Evolutionary conservation across 345 rosid species (phyloP), one percentile per base, ranked within the genome.

Genomic region (Microcos paniculata): DNA sequence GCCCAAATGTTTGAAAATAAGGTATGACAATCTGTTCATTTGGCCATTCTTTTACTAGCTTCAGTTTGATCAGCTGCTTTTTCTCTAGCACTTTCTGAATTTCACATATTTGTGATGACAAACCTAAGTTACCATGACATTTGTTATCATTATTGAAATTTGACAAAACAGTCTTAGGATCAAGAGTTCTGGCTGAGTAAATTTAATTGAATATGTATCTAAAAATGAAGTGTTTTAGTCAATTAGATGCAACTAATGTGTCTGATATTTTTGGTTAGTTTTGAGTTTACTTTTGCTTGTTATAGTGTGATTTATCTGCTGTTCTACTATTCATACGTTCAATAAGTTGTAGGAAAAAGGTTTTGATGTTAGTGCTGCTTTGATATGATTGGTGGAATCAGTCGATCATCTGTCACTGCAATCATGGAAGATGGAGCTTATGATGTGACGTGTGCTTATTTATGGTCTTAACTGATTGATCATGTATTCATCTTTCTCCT

Each of bases 1-100:
- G 4, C 33, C 1, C 49, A 4, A 3, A 74, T 93, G 82, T 95
- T 93, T 78, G 52, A 84, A 80, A 76, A 89, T 64, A 69, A 84
- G 98, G 99, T 95, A 90, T 61, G 38, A 6, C 30, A 59, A n/a
- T 14, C 28, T 74, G 28, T 62, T 62, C 16, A 1, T 15, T 13
- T 38, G 33, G 53, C 30, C 23, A 15, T 74, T 58, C 49, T 62
- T 6, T 23, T 68, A 1, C 18, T 11, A n/a, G 43, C 28, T 30
- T 21, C 6, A 23, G 45, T 63, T 52, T 23, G 31, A 18, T 35
- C 16, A 35, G 14, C 31, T 19, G 35, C 49, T 53, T 28, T 40
- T 24, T 19, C 49, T 51, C 18, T 9, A 0, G 33, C 10, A 15
- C 21, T 53, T 52, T 31, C 45, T 35, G 19, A 7, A 35, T 24